Evolutionary conservation across 306 rosid genomes (phyloP), one percentile per base, ranked within the genome.

Genomic region (Vigna trinervia): DNA sequence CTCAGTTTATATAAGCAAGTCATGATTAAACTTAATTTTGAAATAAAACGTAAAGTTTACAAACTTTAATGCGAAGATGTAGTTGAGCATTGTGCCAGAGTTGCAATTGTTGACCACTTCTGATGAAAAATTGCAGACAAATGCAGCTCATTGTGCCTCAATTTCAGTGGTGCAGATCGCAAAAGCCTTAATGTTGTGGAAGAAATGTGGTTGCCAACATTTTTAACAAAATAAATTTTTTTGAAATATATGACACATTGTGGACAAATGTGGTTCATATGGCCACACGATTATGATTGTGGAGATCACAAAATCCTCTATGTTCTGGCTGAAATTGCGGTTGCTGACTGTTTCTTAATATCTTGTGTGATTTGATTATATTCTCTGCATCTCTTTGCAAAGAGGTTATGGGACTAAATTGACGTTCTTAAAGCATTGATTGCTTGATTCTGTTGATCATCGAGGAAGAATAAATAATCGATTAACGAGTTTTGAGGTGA

Each of bases 281-380:
- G 0, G 1, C 64, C 41, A 26, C 41, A 26, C 65, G 5, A 13
- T 2, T 58, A 26, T 12, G 12, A 17, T 26, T 2, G 7, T 59
- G 39, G 39, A 58, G 38, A 58, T 56, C 14, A 2, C 32, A 10
- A 4, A 19, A 26, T 0, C 65, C 65, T 59, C 6, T 10, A 57
- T 1, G 15, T 58, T 58, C 3, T 12, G 9, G 38, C 17, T 26
- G 8, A 58, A 23, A 4, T 12, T 58, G 38, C 1, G 4, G 36
- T 60, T 60, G 11, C 20, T 3, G 12, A 13, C 19, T 60, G 20
- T 60, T 30, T 60, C 14, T 23, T 1, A 12, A 60, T 28, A 5
- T 19, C 66, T 28, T 60, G 66, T 60, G 22, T 43, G 17, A 38
- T 61, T 69, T 75, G 48, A 30, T 61, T 19, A 61, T 46, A 13